Percentiles rank a stretch among this genome's conserved stretches.
phyloP scores from a whole-genome alignment of 805 yeast species.

The Suhomyces vadensis region DNA sequence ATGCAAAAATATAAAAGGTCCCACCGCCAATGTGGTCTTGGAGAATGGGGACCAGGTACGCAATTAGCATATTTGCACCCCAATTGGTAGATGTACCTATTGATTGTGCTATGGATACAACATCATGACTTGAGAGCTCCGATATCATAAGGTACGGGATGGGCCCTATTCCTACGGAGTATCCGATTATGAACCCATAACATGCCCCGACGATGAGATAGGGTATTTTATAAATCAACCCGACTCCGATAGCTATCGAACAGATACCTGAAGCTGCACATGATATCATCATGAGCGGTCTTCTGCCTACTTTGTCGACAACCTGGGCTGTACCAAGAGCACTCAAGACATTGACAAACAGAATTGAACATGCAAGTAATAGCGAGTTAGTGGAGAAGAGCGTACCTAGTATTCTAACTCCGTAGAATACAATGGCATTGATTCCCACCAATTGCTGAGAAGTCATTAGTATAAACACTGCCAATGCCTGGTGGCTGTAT shows the following conservation, averaged over 20 bases:
- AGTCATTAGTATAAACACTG: slow-evolving; percentile 37
- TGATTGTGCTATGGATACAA: slow-evolving; percentile 36
- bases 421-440: slow-evolving; percentile 28
- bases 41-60: slow-evolving; percentile 33
- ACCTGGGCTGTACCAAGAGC: slow-evolving; percentile 17
- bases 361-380: slow-evolving; percentile 18
- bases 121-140: slow-evolving; percentile 35
- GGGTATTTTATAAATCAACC: slow-evolving; percentile 18
- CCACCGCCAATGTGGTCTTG: slow-evolving; percentile 26
- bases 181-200: slow-evolving; percentile 34
- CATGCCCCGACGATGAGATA: slow-evolving; percentile 26
- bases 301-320: slow-evolving; percentile 21
- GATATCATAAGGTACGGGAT: slow-evolving; percentile 40
- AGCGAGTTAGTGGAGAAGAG: slow-evolving; percentile 18
- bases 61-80: slow-evolving; percentile 35
- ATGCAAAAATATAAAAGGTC: slow-evolving; percentile 30
- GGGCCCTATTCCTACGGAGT: slow-evolving; percentile 38
- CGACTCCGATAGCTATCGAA: slow-evolving; percentile 28
- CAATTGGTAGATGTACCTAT: slow-evolving; percentile 38
- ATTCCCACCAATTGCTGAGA: slow-evolving; percentile 37
- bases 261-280: slow-evolving; percentile 23
- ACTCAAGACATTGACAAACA: slow-evolving; percentile 19
- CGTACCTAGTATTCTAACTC: slow-evolving; percentile 19
- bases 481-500: slow-evolving; percentile 13
- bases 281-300: slow-evolving; percentile 30